Percentiles rank a stretch among this genome's conserved stretches.
Evolutionary conservation across 495 filamentous ascomycete genomes (phyloP).

Genomic region (Talaromyces liani): DNA sequence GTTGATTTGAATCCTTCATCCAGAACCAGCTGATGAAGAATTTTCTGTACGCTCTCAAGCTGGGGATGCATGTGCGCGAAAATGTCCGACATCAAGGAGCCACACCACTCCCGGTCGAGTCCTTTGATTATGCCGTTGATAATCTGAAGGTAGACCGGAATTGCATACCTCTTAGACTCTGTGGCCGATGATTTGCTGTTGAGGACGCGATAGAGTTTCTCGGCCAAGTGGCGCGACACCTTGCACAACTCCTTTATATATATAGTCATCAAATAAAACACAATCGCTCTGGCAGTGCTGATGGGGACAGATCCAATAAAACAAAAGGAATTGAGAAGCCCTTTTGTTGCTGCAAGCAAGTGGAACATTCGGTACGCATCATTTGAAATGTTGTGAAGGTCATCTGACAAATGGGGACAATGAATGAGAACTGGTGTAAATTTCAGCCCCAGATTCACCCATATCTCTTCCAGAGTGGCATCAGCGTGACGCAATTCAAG

Average conservation of each 20-base stretch:
- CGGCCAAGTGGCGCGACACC: slow-evolving; percentile 8
- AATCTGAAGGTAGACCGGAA: background rate
- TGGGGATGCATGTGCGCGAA: background rate
- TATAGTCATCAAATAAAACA: slow-evolving; percentile 10
- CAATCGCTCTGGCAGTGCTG: background rate
- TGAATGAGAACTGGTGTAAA: background rate
- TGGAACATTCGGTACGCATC: slow-evolving; percentile 9
- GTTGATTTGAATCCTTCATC: background rate
- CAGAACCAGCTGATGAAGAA: background rate
- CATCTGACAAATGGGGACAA: background rate
- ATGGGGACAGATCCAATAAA: background rate
- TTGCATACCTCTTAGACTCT: background rate
- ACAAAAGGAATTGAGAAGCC: slow-evolving; percentile 7
- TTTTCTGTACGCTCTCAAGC: background rate
- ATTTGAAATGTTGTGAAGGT: slow-evolving; percentile 3
- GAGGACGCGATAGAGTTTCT: slow-evolving; percentile 4
- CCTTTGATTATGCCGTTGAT: background rate
- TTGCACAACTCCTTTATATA: slow-evolving; percentile 5
- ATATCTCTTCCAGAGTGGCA: background rate
- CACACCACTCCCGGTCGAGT: background rate
- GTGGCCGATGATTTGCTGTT: slow-evolving; percentile 1
- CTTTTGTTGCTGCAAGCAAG: slow-evolving; percentile 7
- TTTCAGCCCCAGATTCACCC: background rate
- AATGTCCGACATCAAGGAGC: background rate
- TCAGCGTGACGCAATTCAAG: background rate